Base-by-base conservation (phyloP, 2,329 filamentous ascomycete species). In the Xylaria sp. region DNA sequence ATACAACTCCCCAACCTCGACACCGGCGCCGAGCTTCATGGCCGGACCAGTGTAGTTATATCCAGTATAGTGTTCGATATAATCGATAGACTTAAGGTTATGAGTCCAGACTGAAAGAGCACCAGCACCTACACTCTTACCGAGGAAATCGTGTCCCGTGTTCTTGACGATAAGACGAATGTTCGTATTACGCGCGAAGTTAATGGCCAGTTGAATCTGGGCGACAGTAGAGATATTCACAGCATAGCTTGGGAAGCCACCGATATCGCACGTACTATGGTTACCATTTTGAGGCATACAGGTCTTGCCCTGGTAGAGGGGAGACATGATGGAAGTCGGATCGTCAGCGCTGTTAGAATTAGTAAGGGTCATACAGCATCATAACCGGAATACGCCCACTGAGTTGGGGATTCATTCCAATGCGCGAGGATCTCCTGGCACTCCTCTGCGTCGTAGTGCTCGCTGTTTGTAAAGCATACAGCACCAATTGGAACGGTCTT, bases 1-100 rank as follows among this genome's bases (percentile, higher is more conserved):
- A 72, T 88, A 88, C 1, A 87, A 76, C 68, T 89, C 86, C 41
- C 78, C 79, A 1, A 82, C 84, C 65, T 85, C 80, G 7, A 89
- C 82, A 61, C 87, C 87, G 10, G 85, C 81, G 2, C 85, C 86
- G 20, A 87, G 78, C 74, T 86, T 88, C 70, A 89, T 81, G 0
- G 86, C 87, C 1, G 82, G 78, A 0, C 86, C 85, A 0, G 75
- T 75, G 64, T 81, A 83, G 12, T 63, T 52, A 1, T 63, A 45
- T 36, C 68, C 66, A 1, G 67, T 72, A 74, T 84, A 81, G 20
- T 71, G 71, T 7, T 72, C 60, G 57, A 75, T 65, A 36, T 77
- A 78, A 20, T 74, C 62, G 23, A 79, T 74, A 23, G 70, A 61
- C 65, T 80, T 78, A 30, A 81, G 72, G 36, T 77, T 72, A 67